Evolutionary conservation across 208 protist species (phyloP), one percentile per base, ranked within the genome.

Genomic region (Leishmania gerbilli): DNA sequence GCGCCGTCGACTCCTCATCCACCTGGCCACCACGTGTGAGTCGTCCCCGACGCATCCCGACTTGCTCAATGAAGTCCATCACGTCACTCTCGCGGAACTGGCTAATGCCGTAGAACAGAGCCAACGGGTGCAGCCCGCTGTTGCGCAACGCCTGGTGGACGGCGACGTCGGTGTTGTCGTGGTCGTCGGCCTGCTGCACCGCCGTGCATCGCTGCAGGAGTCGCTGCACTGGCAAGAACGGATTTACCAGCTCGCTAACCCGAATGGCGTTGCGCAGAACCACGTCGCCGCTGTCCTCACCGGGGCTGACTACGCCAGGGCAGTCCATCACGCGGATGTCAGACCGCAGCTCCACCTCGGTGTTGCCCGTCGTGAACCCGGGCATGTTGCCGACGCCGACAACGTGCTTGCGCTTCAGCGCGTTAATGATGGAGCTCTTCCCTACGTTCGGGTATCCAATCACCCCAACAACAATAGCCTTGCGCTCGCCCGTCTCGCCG

Each of bases 371-470:
- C 5, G 98, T 99, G 85, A 99, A 97, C 69, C 98, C 98, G 24
- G 99, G 98, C 77, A 93, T 98, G 79, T 98, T 98, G 62, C 96
- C 95, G 3, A 98, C 95, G 49, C 89, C 89, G 24, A 97, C 95
- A 9, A 98, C 97, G 77, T 95, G 89, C 65, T 93, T 93, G 19
- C 99, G 92, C 85, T 99, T 99, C n/a, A 99, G 90, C 1, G 95
- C 94, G 84, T 99, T 99, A 83, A 99, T 99, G 37, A 99, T 89
- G 55, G 95, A 99, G 47, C 90, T 97, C 89, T 99, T 99, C 37
- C 97, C 99, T 13, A 99, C 99, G 84, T 99, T 99, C 42, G 99
- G 99, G 82, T 99, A 99, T 49, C 99, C 99, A 89, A 99, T 99
- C 51, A 99, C 97, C 68, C 99, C 98, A 24, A 99, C 99, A 31